Evolutionary conservation across 768 basidiomycete species (phyloP).

Genomic region (Lentinula sp.): DNA sequence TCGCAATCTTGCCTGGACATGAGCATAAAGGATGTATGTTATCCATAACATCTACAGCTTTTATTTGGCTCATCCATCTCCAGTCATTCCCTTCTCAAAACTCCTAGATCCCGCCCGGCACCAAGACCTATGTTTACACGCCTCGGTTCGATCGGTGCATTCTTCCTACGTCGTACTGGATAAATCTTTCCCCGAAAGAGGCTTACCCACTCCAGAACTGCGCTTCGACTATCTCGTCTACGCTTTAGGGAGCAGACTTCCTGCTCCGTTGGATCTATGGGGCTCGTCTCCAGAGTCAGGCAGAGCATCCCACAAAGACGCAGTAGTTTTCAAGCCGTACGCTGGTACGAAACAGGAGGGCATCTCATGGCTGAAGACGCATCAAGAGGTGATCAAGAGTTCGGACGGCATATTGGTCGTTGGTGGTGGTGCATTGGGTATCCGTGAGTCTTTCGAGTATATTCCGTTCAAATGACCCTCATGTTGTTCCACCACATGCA

Average conservation of each 20-base stretch:
- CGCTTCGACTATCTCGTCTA: conserved; percentile 54
- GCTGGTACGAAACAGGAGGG: conserved; percentile 42
- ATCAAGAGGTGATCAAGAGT: conserved; percentile 40
- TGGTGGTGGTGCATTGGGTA: conserved; percentile 70
- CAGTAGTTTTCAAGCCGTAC: conserved; percentile 14
- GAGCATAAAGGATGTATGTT: conserved; percentile 60
- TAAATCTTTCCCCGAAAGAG: conserved; percentile 41
- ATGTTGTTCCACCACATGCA: neutral
- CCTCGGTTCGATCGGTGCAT: neutral
- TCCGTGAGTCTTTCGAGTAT: conserved; percentile 39
- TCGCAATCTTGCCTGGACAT: conserved; percentile 51
- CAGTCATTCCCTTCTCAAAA: conserved; percentile 51
- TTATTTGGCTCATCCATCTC: neutral
- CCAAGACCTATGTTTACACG: neutral
- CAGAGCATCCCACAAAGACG: neutral
- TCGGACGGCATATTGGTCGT: conserved; percentile 54
- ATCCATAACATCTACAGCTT: too few species aligned
- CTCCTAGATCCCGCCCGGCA: conserved; percentile 16
- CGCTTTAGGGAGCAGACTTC: conserved; percentile 55
- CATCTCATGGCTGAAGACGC: conserved; percentile 43
- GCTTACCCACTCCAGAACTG: conserved; percentile 27
- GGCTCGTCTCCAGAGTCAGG: conserved; percentile 12
- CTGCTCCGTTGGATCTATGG: conserved; percentile 53
- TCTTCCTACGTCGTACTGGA: conserved; percentile 37
- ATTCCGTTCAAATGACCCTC: neutral